A percentile compares a stretch with the other conserved stretches of the same genome.
phyloP scores from a whole-genome alignment of 2,329 filamentous ascomycete genomes.

The Epicoccum sorghinum region DNA sequence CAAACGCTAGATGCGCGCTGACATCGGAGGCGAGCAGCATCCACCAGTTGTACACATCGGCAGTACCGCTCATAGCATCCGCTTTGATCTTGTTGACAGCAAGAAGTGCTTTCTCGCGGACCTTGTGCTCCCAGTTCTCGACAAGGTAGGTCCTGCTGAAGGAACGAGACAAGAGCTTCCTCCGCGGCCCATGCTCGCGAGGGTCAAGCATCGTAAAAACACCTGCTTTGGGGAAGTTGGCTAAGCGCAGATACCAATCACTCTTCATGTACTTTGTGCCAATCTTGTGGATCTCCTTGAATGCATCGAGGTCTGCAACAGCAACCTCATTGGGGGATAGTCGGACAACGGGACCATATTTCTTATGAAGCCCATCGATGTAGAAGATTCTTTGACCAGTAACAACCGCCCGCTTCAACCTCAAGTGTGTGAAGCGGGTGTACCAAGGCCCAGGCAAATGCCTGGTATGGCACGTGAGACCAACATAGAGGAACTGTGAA shows the following conservation, averaged over 20 bases:
- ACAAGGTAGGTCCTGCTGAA: slow-evolving; percentile 46
- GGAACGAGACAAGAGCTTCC: slow-evolving; percentile 44
- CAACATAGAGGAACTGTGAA: slow-evolving; percentile 26
- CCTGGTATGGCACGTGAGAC: slow-evolving; percentile 35
- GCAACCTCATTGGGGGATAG: slow-evolving; percentile 40
- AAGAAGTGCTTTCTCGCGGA: slow-evolving; percentile 41
- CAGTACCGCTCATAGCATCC: slow-evolving; percentile 29
- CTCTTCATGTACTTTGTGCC: slow-evolving; percentile 38
- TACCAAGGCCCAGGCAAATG: slow-evolving; percentile 41
- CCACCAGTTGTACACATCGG: slow-evolving; percentile 47
- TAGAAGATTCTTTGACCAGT: slow-evolving; percentile 48
- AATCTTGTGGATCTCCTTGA: slow-evolving; percentile 41
- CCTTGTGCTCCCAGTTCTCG: slow-evolving; percentile 46
- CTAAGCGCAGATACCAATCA: slow-evolving; percentile 33
- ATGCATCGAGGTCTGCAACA: slow-evolving; percentile 36
- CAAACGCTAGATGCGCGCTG: slow-evolving; percentile 46
- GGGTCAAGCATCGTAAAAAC: slow-evolving; percentile 49
- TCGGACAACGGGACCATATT: slow-evolving; percentile 41
- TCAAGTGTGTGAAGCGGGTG: slow-evolving; percentile 42
- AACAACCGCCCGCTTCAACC: slow-evolving; percentile 47
- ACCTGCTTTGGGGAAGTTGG: slow-evolving; percentile 34
- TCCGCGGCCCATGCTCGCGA: slow-evolving; percentile 41
- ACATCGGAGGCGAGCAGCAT: slow-evolving; percentile 50
- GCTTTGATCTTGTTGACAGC: slow-evolving; percentile 42
- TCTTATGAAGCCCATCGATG: slow-evolving; percentile 47